Percentiles rank a stretch among this genome's conserved stretches.
Conservation (phyloP, 208 protist species). For the Plasmodiophora brassicae region DNA sequence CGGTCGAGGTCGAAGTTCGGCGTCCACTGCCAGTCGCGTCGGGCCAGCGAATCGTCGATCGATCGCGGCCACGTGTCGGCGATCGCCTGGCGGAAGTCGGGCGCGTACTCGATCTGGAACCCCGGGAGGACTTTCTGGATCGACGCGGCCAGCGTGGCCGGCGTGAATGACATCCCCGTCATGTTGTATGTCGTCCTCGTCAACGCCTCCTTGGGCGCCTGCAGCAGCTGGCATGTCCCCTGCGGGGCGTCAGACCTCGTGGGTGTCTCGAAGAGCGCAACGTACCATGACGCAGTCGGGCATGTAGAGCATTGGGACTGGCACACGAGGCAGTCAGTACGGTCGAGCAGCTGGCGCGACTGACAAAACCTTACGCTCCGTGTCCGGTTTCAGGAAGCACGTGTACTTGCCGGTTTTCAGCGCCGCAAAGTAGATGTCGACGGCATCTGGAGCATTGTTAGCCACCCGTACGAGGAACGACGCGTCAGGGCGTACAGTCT, state of each 20-base stretch:
- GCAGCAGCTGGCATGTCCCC: slow-evolving; percentile 65
- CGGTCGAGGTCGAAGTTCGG: slow-evolving; percentile 63
- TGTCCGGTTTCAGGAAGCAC: slow-evolving; percentile 32
- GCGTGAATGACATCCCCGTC: slow-evolving; percentile 67
- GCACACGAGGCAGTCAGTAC: background rate
- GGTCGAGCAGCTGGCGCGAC: too few relatives aligned
- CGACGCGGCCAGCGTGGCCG: slow-evolving; percentile 56
- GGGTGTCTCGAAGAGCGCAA: too few relatives aligned
- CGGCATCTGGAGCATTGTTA: background rate
- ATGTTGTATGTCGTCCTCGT: slow-evolving; percentile 72
- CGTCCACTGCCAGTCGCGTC: slow-evolving; percentile 63
- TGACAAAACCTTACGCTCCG: background rate
- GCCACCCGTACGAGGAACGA: background rate
- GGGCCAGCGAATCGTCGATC: slow-evolving; percentile 72
- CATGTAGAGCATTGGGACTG: slow-evolving; percentile 29
- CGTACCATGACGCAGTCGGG: background rate
- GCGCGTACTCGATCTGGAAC: slow-evolving; percentile 64
- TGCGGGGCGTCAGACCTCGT: too few relatives aligned
- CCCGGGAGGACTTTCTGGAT: slow-evolving; percentile 64
- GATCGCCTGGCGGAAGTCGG: slow-evolving; percentile 58
- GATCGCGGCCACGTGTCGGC: slow-evolving; percentile 72
- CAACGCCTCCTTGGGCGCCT: slow-evolving; percentile 52
- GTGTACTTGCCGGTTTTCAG: background rate
- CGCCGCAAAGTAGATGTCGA: slow-evolving; percentile 20
- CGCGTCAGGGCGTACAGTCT: slow-evolving; percentile 35